phyloP scores from a whole-genome alignment of 305 asterid genomes.

The Rubia occidens region DNA sequence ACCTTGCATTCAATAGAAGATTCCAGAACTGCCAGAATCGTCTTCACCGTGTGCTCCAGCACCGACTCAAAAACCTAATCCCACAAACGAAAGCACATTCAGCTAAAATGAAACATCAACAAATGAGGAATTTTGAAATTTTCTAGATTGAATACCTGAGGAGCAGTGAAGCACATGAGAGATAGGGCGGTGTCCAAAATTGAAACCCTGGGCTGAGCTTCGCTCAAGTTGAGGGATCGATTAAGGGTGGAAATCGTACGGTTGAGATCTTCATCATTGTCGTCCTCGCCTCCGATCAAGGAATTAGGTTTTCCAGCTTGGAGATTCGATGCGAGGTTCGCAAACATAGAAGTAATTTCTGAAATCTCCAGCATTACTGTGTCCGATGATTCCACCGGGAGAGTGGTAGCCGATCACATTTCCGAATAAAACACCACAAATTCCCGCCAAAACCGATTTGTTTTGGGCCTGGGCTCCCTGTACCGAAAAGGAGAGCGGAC shows the following conservation, averaged over 20 bases:
- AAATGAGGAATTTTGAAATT: not conserved
- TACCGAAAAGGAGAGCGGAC: too few relatives aligned
- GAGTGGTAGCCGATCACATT: not conserved
- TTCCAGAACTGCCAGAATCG: conserved; percentile 47
- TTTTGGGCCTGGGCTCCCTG: conserved; percentile 8
- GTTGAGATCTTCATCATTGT: conserved; percentile 17
- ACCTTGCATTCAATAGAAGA: conserved; percentile 52
- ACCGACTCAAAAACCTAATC: conserved; percentile 48
- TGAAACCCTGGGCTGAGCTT: conserved; percentile 35
- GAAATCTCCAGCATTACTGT: conserved; percentile 31
- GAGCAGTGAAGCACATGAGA: conserved; percentile 66
- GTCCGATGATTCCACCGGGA: not conserved
- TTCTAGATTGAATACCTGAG: conserved; percentile 38
- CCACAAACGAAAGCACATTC: not conserved
- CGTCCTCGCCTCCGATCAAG: conserved; percentile 17
- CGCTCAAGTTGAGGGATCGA: conserved; percentile 51
- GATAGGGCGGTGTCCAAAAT: conserved; percentile 68
- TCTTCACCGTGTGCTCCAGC: conserved; percentile 39
- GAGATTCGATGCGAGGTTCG: conserved; percentile 49
- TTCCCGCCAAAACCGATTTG: conserved; percentile 3
- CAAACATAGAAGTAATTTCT: conserved; percentile 47
- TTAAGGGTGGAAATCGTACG: conserved; percentile 38
- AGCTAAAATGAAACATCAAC: not conserved
- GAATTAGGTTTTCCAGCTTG: conserved; percentile 26
- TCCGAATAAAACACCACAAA: too few relatives aligned